Conservation (phyloP, 2,329 filamentous ascomycete genomes). For the Aspergillus fischeri region DNA sequence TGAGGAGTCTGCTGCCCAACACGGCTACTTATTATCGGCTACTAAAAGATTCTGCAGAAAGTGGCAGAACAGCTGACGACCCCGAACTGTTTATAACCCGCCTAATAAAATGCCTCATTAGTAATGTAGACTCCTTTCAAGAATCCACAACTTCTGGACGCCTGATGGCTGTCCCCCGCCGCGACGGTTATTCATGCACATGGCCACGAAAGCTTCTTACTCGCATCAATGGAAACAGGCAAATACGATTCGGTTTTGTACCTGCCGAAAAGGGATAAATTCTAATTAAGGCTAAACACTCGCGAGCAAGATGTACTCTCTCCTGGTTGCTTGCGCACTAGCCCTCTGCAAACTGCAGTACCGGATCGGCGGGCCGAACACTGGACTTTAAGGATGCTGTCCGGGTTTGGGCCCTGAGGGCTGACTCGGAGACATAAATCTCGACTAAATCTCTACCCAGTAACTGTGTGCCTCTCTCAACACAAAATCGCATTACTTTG, state of each 20-base stretch:
- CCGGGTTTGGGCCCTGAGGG: background rate
- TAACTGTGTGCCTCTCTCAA: too few relatives aligned
- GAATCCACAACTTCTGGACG: background rate
- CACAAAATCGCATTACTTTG: background rate
- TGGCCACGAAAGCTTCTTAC: background rate
- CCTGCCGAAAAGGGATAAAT: too few relatives aligned
- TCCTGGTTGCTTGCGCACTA: too few relatives aligned
- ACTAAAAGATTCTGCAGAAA: background rate
- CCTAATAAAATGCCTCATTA: too few relatives aligned
- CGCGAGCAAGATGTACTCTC: too few relatives aligned
- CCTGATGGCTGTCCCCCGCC: background rate
- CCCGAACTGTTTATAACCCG: too few relatives aligned
- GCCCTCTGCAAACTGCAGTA: background rate
- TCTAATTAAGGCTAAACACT: background rate
- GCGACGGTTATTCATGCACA: background rate
- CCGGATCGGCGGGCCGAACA: background rate
- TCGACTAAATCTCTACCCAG: too few relatives aligned
- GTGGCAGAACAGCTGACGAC: background rate
- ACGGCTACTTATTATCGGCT: background rate
- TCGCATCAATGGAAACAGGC: background rate
- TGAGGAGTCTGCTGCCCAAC: too few relatives aligned
- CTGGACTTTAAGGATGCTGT: background rate
- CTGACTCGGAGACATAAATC: background rate
- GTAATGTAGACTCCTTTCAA: too few relatives aligned
- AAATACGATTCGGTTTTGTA: background rate